Evolutionary conservation across 2,329 filamentous ascomycete species (phyloP).

Genomic region (Knoxdaviesia capensis): DNA sequence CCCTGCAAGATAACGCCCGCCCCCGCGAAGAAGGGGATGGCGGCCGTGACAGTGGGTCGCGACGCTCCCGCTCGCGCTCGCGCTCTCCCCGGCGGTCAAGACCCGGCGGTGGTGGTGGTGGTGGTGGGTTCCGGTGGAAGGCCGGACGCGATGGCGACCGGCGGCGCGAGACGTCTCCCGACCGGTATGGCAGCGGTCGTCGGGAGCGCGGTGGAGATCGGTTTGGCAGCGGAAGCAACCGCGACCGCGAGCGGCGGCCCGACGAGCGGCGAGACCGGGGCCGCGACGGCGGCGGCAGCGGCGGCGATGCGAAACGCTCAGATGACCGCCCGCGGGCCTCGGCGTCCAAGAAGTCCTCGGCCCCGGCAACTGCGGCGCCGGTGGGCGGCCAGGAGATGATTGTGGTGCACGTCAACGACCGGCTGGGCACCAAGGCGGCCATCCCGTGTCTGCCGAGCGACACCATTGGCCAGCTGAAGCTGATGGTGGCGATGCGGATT

Average conservation of each 20-base stretch:
- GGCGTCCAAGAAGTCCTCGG: conserved; percentile 15
- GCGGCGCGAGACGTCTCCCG: not conserved
- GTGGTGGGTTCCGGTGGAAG: not conserved
- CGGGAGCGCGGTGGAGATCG: conserved; percentile 3
- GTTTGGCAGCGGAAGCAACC: not conserved
- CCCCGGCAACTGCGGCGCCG: conserved; percentile 7
- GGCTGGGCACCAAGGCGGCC: conserved; percentile 86
- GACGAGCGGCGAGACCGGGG: conserved; percentile 11
- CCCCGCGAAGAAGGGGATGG: no score
- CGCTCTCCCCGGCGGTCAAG: not conserved
- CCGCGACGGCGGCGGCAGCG: conserved; percentile 11
- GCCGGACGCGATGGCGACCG: conserved; percentile 5
- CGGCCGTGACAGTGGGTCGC: no score
- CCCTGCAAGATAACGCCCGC: no score
- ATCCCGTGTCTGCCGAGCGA: conserved; percentile 80
- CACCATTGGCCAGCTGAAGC: conserved; percentile 70
- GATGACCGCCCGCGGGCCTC: conserved; percentile 8
- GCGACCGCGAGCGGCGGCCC: conserved; percentile 5
- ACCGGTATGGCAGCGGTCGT: not conserved
- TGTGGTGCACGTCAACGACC: conserved; percentile 80
- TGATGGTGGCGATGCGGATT: conserved; percentile 75
- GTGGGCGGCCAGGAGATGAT: conserved; percentile 59
- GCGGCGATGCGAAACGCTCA: conserved; percentile 20
- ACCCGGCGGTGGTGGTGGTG: not conserved
- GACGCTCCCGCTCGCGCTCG: no score